Conservation (phyloP, 192 early-diverging fungal genomes). For the Allomyces arbusculus region DNA sequence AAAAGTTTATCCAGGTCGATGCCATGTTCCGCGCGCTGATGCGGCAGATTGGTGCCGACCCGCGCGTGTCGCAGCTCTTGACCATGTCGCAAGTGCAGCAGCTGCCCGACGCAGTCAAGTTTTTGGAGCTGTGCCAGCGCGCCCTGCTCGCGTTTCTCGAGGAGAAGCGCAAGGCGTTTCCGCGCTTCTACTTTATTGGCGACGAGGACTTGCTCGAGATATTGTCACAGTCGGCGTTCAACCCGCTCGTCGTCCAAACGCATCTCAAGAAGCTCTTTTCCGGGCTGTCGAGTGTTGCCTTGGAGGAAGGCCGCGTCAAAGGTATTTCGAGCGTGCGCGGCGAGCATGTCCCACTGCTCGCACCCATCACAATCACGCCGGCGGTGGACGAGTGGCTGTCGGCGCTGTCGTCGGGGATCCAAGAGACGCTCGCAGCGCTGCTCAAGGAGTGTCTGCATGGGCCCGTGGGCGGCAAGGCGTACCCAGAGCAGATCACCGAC, state of each 20-base stretch:
- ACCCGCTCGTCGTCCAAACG: constrained; percentile 87
- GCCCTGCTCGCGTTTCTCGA: constrained; percentile 97
- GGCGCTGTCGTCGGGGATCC: constrained; percentile 80
- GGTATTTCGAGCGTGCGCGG: constrained; percentile 86
- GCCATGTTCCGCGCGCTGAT: constrained; percentile 90
- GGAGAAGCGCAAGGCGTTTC: constrained; percentile 85
- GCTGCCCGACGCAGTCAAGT: constrained; percentile 75
- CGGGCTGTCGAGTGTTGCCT: constrained; percentile 59
- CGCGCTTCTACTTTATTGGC: constrained; percentile 99
- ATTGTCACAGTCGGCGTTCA: constrained; percentile 80
- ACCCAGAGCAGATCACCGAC: not conserved
- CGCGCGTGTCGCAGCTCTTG: constrained; percentile 85
- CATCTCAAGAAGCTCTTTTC: constrained; percentile 99
- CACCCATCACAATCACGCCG: constrained; percentile 54
- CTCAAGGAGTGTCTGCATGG: constrained; percentile 44
- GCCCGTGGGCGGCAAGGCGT: not conserved
- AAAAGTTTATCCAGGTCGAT: constrained; percentile 89
- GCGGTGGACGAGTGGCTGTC: constrained; percentile 96
- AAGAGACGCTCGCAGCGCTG: constrained; percentile 52
- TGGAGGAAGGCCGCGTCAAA: constrained; percentile 43
- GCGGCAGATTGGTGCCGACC: constrained; percentile 97
- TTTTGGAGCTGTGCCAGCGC: constrained; percentile 82
- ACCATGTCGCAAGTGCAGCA: constrained; percentile 83
- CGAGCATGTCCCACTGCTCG: constrained; percentile 63
- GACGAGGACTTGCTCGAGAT: constrained; percentile 99